Base-by-base conservation (phyloP, 495 filamentous ascomycete genomes). In the Alectoria sarmentosa region DNA sequence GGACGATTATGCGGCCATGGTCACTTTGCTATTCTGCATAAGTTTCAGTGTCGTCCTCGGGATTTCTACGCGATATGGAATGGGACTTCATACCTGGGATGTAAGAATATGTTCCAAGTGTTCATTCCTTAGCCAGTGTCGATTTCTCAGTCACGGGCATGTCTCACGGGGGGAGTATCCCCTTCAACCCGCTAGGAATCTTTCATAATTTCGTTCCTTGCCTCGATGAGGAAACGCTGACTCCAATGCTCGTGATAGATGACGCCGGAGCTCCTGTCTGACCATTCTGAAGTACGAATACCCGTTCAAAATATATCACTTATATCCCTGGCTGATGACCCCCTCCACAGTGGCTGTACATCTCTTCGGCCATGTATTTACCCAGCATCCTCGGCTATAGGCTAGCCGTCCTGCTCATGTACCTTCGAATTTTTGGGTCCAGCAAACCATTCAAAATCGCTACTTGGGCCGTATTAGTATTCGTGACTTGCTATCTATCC, bases 351-450 rank as follows among this genome's bases (percentile, higher is more conserved):
- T 77, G 74, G 74, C 66, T 77, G 28, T 73, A 66, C 62, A 74
- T 76, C 42, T 67, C 73, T 1, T 77, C 75, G 14, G 66, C 71
- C 63, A 70, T 77, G 58, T 77, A 77, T 58, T 62, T 74, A 56
- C 46, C 69, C 41, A 72, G 70, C 41, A 67, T 77, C 17, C 69
- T 69, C 17, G 75, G 75, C 37, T 77, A 76, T 59, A 76, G 76
- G 64, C 67, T 64, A 39, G 66, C 73, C 3, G 49, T 77, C 26
- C 65, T 77, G 23, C 44, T 76, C 11, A 67, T 74, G 37, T 77
- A 77, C 49, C 56, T 75, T 26, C 73, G 75, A 26, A 61, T 75
- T n/a, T 76, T 77, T 49, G 73, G 72, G 8, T 67, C 73, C 61
- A 71, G 70, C 65, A 57, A 41, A 5, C 68, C 58, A 14, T 77